Percentiles rank a stretch among this genome's conserved stretches.
Evolutionary conservation across 2,329 filamentous ascomycete genomes (phyloP).

Genomic region (Cytospora leucostoma): DNA sequence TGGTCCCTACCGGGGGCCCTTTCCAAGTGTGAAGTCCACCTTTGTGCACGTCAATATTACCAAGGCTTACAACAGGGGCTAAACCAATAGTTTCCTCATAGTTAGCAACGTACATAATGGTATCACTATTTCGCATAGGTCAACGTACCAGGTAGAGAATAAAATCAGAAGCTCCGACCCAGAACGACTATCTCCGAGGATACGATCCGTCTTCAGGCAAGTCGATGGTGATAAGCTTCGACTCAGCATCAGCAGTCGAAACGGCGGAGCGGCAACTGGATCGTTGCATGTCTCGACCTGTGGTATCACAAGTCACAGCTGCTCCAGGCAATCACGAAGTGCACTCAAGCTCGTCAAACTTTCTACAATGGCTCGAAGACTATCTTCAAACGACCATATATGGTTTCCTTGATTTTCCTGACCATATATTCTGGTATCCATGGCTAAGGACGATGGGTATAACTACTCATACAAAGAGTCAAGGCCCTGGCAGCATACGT

Average conservation of each 20-base stretch:
- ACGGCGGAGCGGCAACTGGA: conserved; percentile 53
- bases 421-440: background rate
- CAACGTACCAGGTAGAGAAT: conserved; percentile 50
- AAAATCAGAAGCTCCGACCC: conserved; percentile 54
- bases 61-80: conserved; percentile 59
- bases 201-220: conserved; percentile 62
- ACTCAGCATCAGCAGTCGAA: conserved; percentile 51
- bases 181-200: conserved; percentile 51
- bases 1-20: conserved; percentile 38
- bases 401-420: too few species aligned
- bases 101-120: conserved; percentile 57
- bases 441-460: too few species aligned
- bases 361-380: conserved; percentile 15
- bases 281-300: conserved; percentile 56
- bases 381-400: background rate
- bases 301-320: conserved; percentile 59
- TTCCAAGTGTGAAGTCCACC: conserved; percentile 35
- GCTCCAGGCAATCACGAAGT: conserved; percentile 55
- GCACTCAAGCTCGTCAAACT: conserved; percentile 41
- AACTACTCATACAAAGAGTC: too few species aligned
- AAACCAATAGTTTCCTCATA: conserved; percentile 53
- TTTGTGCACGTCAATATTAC: conserved; percentile 50
- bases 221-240: conserved; percentile 56
- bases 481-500: too few species aligned
- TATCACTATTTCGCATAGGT: conserved; percentile 43